Percentiles rank a stretch among this genome's conserved stretches.
phyloP scores from a whole-genome alignment of 2,329 filamentous ascomycete genomes.

The Ophiostoma piceae region DNA sequence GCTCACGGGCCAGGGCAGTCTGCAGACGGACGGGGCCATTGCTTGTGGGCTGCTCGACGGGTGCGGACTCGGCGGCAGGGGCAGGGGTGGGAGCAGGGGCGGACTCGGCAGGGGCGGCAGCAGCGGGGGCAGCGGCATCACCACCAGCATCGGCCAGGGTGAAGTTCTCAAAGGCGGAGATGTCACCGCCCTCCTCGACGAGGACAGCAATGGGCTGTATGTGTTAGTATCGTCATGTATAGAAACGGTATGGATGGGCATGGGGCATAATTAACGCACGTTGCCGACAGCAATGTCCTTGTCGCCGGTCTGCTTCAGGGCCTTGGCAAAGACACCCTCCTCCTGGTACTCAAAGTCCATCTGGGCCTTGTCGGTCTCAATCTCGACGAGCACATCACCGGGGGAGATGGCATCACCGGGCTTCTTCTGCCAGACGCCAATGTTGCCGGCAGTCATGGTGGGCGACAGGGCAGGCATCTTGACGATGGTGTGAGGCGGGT shows the following conservation, averaged over 20 bases:
- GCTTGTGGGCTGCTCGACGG: conserved; percentile 63
- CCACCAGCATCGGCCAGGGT: conserved; percentile 85
- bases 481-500: conserved; percentile 89
- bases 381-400: conserved; percentile 89
- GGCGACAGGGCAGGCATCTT: conserved; percentile 97
- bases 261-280: conserved; percentile 54
- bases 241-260: neutral
- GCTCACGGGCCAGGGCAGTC: conserved; percentile 76
- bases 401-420: conserved; percentile 79
- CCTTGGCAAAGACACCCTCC: conserved; percentile 79
- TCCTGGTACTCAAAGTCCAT: conserved; percentile 95
- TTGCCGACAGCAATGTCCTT: conserved; percentile 94
- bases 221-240: neutral
- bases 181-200: conserved; percentile 84
- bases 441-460: conserved; percentile 95
- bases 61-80: conserved; percentile 50
- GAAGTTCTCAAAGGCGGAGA: conserved; percentile 84
- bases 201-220: conserved; percentile 87
- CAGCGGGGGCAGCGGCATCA: conserved; percentile 58
- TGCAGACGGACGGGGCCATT: conserved; percentile 72
- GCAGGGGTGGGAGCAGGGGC: conserved; percentile 37
- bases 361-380: conserved; percentile 89
- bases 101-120: conserved; percentile 62
- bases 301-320: conserved; percentile 84
- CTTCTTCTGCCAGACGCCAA: conserved; percentile 98